Conservation (phyloP, 2,329 filamentous ascomycete genomes). For the Coniella vitis region DNA sequence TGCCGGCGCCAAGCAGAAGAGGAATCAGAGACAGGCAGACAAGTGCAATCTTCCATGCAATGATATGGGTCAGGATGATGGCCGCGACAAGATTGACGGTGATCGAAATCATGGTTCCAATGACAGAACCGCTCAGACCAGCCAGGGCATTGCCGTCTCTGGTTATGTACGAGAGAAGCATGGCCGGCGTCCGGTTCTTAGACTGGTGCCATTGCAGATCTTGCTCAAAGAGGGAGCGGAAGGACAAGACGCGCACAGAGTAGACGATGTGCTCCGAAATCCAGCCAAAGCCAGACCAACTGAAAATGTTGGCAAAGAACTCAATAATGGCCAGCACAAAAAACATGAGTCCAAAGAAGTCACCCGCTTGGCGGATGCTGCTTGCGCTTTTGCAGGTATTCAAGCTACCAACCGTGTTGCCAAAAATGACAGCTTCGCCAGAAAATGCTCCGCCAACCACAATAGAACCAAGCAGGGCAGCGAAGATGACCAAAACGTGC, state of each 20-base stretch:
- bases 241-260: conserved; percentile 46
- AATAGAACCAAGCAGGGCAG: conserved; percentile 43
- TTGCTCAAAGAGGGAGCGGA: conserved; percentile 50
- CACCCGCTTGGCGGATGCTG: conserved; percentile 41
- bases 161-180: conserved; percentile 61
- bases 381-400: conserved; percentile 44
- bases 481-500: conserved; percentile 24
- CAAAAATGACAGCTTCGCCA: conserved; percentile 52
- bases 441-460: conserved; percentile 52
- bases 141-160: conserved; percentile 61
- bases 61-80: conserved; percentile 61
- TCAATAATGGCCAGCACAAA: conserved; percentile 55
- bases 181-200: conserved; percentile 51
- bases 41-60: conserved; percentile 71
- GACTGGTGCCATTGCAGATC: conserved; percentile 62
- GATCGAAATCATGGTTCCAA: conserved; percentile 64
- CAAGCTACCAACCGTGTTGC: conserved; percentile 50
- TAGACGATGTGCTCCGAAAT: conserved; percentile 52
- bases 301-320: conserved; percentile 51
- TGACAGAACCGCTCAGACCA: conserved; percentile 62
- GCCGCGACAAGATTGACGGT: conserved; percentile 61
- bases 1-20: conserved; percentile 59
- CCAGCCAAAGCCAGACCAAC: conserved; percentile 49
- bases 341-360: conserved; percentile 51
- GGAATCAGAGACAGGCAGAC: conserved; percentile 65